Evolutionary conservation across 2,329 filamentous ascomycete genomes (phyloP), one percentile per base, ranked within the genome.

Genomic region (Aspergillus sojae): DNA sequence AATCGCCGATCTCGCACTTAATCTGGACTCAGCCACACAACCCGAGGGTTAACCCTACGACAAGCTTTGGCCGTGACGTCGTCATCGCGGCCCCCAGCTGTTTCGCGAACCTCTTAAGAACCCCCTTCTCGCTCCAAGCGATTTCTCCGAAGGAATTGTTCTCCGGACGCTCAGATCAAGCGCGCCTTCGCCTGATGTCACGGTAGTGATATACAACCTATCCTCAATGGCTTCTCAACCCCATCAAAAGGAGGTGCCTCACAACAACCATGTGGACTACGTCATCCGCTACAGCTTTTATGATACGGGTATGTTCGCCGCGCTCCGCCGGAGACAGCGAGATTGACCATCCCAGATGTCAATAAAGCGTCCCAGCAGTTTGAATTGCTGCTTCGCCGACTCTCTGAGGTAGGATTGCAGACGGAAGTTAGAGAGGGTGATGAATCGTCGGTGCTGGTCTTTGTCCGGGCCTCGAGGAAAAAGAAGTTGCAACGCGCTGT

Each of bases 351-450:
- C 58, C 14, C 71, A 93, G 92, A 90, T 71, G 87, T 87, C 70
- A 79, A 83, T 46, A 84, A 91, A 74, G 91, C 94, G 21, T 86
- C 90, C 73, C 86, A 88, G 34, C 86, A 90, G 70, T 96, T 97
- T 72, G 87, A 92, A 71, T 89, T 91, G 75, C 88, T 98, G 53
- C 86, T 97, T 69, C 84, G 90, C 71, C 86, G 88, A 32, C 86
- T 99, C 30, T 88, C 92, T 19, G 82, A 85, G 46, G 91, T 94
- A 50, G 94, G 95, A 11, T 84, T 99, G 62, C 88, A 91, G 62
- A 93, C 92, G 19, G 93, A 97, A 79, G 93, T 97, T 58, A 90
- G 95, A 67, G 88, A 89, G 68, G 93, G 93, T 59, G 89, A 91
- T 67, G 86, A 89, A 55, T 85, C 87, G 62, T 92, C 92, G 6